A percentile compares a stretch with the other conserved stretches of the same genome.
These are phyloP conservation scores for Prillingera fragicola DNA, from an alignment of 1,284 basidiomycete genomes.

Conservation along the genomic window DNA sequence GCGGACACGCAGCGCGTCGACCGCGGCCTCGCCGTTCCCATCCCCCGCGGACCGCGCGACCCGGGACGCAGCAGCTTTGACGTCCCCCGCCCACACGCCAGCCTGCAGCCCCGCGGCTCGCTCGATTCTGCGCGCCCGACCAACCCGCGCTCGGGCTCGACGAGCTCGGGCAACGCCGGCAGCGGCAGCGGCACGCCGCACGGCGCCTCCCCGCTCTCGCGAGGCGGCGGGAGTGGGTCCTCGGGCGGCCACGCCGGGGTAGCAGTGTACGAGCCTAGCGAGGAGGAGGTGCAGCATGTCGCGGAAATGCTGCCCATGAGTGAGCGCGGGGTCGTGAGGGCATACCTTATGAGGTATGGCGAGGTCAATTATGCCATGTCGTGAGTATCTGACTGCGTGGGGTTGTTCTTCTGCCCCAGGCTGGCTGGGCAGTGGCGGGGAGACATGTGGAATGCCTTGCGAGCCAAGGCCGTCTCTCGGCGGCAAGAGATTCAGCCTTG, in stretches of 20 bases:
- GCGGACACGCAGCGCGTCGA: background rate
- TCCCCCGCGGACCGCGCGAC: conserved; percentile 8
- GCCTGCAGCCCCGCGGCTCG: background rate
- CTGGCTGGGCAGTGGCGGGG: too few relatives aligned
- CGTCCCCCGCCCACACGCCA: background rate
- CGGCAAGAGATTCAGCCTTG: too few relatives aligned
- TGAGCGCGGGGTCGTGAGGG: conserved; percentile 61
- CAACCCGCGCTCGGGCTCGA: too few relatives aligned
- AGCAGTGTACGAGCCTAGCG: conserved; percentile 11
- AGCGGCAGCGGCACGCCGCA: conserved; percentile 1
- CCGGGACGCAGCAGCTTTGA: conserved; percentile 5
- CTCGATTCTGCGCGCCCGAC: conserved; percentile 3
- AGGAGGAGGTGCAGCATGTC: conserved; percentile 58
- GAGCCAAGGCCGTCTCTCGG: too few relatives aligned
- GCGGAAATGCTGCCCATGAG: conserved; percentile 69
- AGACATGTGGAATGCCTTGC: too few relatives aligned
- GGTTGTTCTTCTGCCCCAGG: too few relatives aligned
- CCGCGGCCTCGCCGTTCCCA: conserved; percentile 2
- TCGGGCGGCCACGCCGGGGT: too few relatives aligned
- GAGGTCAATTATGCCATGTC: conserved; percentile 74
- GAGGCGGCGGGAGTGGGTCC: conserved; percentile 2
- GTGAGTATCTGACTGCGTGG: conserved; percentile 37
- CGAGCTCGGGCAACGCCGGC: background rate
- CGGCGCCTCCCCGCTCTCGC: conserved; percentile 7
- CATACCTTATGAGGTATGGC: conserved; percentile 63